Evolutionary conservation across 2,329 filamentous ascomycete species (phyloP), one percentile per base, ranked within the genome.

Genomic region (Neonectria neomacrospora): DNA sequence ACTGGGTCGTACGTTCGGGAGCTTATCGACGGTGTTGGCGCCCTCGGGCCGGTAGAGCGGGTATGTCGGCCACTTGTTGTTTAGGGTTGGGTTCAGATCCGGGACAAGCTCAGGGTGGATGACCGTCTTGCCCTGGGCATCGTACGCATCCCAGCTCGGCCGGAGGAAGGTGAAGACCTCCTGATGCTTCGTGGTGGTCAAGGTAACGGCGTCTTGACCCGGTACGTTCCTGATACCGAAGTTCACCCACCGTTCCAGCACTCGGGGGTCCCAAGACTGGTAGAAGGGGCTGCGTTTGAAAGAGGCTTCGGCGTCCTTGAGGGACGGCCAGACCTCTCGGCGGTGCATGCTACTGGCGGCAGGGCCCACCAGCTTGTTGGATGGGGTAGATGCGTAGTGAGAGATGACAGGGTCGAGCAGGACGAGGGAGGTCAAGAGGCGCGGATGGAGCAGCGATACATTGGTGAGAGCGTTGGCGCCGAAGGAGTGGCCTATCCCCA

Each of bases 401-500:
- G 87, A 84, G 68, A 97, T 90, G 65, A 96, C 91, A 0, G 94
- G 93, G 74, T 97, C 94, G n/a, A 97, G 81, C 32, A 97, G 85
- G 47, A 97, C 82, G 7, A 97, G 79, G 8, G 88, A 86, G 65
- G 89, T 86, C 67, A 97, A 84, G 20, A 97, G 87, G 8, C 94
- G 90, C 2, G 95, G 94, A 78, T 97, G 91, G 69, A 93, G 85
- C 11, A 95, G 81, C 5, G 92, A 82, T 16, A 95, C 82, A 70
- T 93, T 89, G 57, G 86, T 83, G 57, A 97, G 84, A 62, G 91
- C 87, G 74, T 87, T 88, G 67, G 86, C 94, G 70, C 95, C 95
- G 83, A 97, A 94, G 71, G 93, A 97, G 80, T 98, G 95, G 16
- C 93, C 95, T 28, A 98, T 79, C 60, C 92, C 94, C 66, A 97